Percentiles rank a stretch among this genome's conserved stretches.
These are phyloP conservation scores for Alternaria rosae DNA, from an alignment of 2,329 filamentous ascomycete species.

Conservation along the genomic window DNA sequence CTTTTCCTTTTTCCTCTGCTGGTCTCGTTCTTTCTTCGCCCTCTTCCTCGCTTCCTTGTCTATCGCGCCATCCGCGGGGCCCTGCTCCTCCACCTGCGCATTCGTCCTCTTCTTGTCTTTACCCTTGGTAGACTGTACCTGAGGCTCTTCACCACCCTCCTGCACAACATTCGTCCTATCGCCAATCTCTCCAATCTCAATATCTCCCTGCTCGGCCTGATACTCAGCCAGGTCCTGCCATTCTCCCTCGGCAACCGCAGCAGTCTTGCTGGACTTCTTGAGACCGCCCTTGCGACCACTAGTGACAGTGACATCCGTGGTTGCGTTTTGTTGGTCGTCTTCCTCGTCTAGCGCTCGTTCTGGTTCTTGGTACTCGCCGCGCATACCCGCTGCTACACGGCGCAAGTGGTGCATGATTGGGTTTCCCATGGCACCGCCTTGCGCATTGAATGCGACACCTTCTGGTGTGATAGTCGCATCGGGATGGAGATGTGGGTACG, in stretches of 20 bases:
- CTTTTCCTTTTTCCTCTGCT: conserved; percentile 52
- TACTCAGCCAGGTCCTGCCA: conserved; percentile 57
- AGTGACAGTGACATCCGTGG: not conserved
- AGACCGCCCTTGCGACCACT: conserved; percentile 9
- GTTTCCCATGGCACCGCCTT: conserved; percentile 54
- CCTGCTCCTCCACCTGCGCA: conserved; percentile 20
- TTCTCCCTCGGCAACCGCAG: conserved; percentile 23
- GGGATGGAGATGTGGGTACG: conserved; percentile 57
- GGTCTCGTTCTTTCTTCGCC: conserved; percentile 62
- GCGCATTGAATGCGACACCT: conserved; percentile 53
- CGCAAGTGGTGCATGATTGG: conserved; percentile 62
- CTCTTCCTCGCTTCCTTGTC: conserved; percentile 63
- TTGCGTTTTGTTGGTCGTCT: conserved; percentile 28
- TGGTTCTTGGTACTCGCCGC: conserved; percentile 59
- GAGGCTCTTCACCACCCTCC: conserved; percentile 39
- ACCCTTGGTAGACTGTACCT: conserved; percentile 28
- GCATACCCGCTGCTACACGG: conserved; percentile 61
- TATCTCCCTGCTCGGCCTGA: conserved; percentile 49
- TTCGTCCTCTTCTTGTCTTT: conserved; percentile 44
- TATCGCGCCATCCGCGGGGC: conserved; percentile 26
- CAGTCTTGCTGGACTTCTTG: conserved; percentile 19
- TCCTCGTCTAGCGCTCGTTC: conserved; percentile 53
- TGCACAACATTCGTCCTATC: conserved; percentile 42
- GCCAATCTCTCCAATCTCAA: conserved; percentile 53
- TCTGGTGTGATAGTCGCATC: conserved; percentile 55